Evolutionary conservation across 2,329 filamentous ascomycete genomes (phyloP).

Genomic region (Exophiala mesophila): DNA sequence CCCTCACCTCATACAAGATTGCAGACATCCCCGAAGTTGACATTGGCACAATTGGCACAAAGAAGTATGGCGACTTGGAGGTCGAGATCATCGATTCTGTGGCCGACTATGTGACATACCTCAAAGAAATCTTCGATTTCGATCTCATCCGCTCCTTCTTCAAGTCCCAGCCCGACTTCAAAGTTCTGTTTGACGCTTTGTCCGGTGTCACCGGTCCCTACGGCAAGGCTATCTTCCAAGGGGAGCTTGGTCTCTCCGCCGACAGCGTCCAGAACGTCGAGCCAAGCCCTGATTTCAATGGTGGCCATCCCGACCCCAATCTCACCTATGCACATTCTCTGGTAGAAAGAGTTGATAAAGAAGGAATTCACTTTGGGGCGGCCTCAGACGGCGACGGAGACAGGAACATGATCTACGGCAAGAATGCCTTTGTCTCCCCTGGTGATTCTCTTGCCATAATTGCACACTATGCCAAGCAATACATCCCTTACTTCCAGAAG

Average conservation of each 20-base stretch:
- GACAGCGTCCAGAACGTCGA: constrained; percentile 84
- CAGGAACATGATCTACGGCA: constrained; percentile 99
- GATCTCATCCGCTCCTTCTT: constrained; percentile 93
- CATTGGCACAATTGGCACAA: constrained; percentile 72
- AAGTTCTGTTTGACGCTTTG: constrained; percentile 91
- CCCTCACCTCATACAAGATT: constrained; percentile 86
- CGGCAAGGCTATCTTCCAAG: constrained; percentile 88
- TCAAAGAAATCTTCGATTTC: constrained; percentile 99
- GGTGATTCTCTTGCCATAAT: constrained; percentile 98
- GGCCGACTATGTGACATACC: constrained; percentile 85
- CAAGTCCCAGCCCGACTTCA: constrained; percentile 80
- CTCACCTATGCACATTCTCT: constrained; percentile 93
- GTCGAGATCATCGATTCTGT: constrained; percentile 94
- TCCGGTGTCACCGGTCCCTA: constrained; percentile 95
- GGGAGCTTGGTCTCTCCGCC: constrained; percentile 77
- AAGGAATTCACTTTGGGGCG: constrained; percentile 89
- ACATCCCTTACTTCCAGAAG: constrained; percentile 98
- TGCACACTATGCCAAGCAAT: constrained; percentile 79
- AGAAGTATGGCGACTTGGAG: constrained; percentile 79
- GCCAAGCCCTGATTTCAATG: constrained; percentile 90
- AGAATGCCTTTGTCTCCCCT: constrained; percentile 91
- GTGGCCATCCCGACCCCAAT: constrained; percentile 96
- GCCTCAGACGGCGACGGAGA: constrained; percentile 96
- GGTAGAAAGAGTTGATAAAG: constrained; percentile 87
- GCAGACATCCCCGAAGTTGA: constrained; percentile 82